A percentile compares a stretch with the other conserved stretches of the same genome.
phyloP scores from a whole-genome alignment of 2,329 filamentous ascomycete genomes.

The Verticillium tricorpus region DNA sequence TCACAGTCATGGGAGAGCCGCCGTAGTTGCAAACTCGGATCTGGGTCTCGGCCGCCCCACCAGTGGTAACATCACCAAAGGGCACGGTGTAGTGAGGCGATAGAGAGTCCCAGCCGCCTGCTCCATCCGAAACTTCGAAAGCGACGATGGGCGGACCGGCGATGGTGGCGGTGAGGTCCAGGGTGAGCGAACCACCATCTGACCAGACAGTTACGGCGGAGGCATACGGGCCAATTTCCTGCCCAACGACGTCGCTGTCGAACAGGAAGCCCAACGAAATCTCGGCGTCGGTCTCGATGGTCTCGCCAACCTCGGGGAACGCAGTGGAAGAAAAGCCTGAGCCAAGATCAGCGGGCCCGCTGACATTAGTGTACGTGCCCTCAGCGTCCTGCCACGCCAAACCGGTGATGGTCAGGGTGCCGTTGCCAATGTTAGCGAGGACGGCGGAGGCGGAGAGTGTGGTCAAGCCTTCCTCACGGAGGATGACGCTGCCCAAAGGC shows the following conservation, averaged over 20 bases:
- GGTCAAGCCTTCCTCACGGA: constrained; percentile 20
- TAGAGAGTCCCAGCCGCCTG: constrained; percentile 23
- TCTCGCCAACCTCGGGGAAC: constrained; percentile 23
- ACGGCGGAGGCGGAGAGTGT: constrained; percentile 25
- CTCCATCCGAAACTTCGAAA: constrained; percentile 26
- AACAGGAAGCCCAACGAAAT: constrained; percentile 18
- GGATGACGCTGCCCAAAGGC: constrained; percentile 33
- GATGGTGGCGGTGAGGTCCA: constrained; percentile 27
- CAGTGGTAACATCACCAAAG: constrained; percentile 27
- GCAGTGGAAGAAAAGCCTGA: constrained; percentile 22
- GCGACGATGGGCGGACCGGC: constrained; percentile 26
- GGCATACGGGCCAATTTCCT: constrained; percentile 15
- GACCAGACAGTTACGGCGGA: constrained; percentile 29
- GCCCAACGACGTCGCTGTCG: constrained; percentile 18
- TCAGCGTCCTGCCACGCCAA: constrained; percentile 25
- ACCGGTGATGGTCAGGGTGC: constrained; percentile 28
- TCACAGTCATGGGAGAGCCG: constrained; percentile 28
- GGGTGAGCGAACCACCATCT: constrained; percentile 25
- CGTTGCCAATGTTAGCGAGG: constrained; percentile 31
- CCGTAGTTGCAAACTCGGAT: constrained; percentile 32
- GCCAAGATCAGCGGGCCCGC: constrained; percentile 21
- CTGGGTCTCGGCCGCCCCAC: constrained; percentile 19
- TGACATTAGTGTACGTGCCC: constrained; percentile 23
- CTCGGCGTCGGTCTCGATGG: constrained; percentile 24
- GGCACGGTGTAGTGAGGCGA: constrained; percentile 14